These are phyloP conservation scores for Keithomyces neogunnii DNA, from an alignment of 2,329 filamentous ascomycete genomes.

Conservation along the genomic window DNA sequence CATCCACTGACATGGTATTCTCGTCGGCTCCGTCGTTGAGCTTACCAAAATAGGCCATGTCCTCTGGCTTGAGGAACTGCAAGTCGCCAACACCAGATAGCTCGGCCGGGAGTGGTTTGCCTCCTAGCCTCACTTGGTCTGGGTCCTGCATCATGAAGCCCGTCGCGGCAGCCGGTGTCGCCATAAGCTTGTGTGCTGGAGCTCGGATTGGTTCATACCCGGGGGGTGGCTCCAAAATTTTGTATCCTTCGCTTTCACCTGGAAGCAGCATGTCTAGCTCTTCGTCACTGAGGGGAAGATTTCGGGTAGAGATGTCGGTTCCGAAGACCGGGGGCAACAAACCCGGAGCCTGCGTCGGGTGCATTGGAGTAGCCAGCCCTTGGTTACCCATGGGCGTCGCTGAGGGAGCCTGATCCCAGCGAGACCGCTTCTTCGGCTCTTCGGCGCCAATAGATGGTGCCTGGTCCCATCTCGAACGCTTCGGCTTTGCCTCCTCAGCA, in stretches of 20 bases:
- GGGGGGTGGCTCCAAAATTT: conserved; percentile 80
- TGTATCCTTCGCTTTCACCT: conserved; percentile 81
- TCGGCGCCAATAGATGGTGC: conserved; percentile 53
- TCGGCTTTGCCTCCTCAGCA: conserved; percentile 50
- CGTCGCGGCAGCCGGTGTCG: conserved; percentile 63
- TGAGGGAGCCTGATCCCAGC: conserved; percentile 86
- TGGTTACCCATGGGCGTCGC: conserved; percentile 67
- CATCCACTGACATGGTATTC: conserved; percentile 83
- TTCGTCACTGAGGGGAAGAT: conserved; percentile 81
- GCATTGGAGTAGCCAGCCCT: conserved; percentile 71
- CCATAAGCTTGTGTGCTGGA: conserved; percentile 65
- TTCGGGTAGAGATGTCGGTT: conserved; percentile 65
- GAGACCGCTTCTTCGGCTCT: conserved; percentile 67
- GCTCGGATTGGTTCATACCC: conserved; percentile 82
- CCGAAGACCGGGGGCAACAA: conserved; percentile 57
- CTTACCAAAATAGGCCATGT: conserved; percentile 98
- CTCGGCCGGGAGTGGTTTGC: conserved; percentile 87
- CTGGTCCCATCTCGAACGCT: conserved; percentile 83
- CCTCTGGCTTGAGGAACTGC: conserved; percentile 96
- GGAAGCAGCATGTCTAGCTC: conserved; percentile 89
- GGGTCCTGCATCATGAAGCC: conserved; percentile 99
- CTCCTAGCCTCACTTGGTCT: conserved; percentile 71
- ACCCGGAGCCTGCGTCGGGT: conserved; percentile 52
- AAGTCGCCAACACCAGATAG: conserved; percentile 94
- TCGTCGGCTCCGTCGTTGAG: conserved; percentile 91